Percentiles rank a stretch among this genome's conserved stretches.
Conservation (phyloP, 2,329 filamentous ascomycete genomes). For the Arthrobotrys pseudoclavata region DNA sequence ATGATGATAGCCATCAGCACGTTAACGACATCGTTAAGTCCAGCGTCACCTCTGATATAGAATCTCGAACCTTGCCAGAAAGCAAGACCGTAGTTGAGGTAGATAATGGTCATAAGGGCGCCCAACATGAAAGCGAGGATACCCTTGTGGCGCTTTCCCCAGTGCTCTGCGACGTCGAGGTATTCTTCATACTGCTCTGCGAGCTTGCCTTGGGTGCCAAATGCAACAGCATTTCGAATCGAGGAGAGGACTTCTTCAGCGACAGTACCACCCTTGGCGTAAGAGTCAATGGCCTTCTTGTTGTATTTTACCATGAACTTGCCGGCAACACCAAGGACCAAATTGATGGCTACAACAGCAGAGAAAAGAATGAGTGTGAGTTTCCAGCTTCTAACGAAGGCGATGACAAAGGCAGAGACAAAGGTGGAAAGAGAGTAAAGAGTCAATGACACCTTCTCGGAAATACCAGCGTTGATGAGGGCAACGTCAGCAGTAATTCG, state of each 20-base stretch:
- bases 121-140: conserved; percentile 83
- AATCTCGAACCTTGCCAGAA: conserved; percentile 90
- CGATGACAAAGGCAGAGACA: conserved; percentile 88
- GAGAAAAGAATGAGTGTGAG: conserved; percentile 88
- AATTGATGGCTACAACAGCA: conserved; percentile 82
- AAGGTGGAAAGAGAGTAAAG: conserved; percentile 84
- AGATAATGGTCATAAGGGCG: conserved; percentile 82
- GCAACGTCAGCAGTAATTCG: conserved; percentile 95
- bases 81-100: conserved; percentile 76
- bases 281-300: conserved; percentile 81
- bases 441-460: conserved; percentile 86
- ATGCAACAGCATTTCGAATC: conserved; percentile 90
- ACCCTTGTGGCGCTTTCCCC: conserved; percentile 81
- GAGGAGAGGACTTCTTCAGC: conserved; percentile 96
- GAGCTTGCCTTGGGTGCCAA: conserved; percentile 93
- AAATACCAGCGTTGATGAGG: conserved; percentile 91
- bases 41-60: conserved; percentile 75
- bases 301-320: conserved; percentile 83
- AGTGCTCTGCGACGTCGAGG: conserved; percentile 78
- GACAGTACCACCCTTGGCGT: conserved; percentile 85
- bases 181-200: conserved; percentile 86
- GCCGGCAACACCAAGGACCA: conserved; percentile 81
- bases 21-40: conserved; percentile 80
- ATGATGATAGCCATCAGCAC: conserved; percentile 91
- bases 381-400: conserved; percentile 92